Evolutionary conservation across 1,284 basidiomycete species (phyloP), one percentile per base, ranked within the genome.

Genomic region (Xerocomus minutiporus): DNA sequence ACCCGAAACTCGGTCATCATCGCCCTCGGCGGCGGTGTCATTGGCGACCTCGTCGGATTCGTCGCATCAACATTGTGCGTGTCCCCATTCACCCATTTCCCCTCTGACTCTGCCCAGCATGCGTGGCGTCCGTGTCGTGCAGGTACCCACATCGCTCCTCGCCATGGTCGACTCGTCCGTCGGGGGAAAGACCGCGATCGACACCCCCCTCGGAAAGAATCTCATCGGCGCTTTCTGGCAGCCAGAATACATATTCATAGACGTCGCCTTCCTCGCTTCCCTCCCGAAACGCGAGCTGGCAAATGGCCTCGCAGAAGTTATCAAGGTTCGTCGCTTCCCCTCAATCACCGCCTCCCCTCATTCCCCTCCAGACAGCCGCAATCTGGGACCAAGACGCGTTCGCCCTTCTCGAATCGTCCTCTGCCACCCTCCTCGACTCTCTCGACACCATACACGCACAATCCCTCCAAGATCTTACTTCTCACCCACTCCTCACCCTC

Each of bases 131-230:
- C 89, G 89, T 57, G 92, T 97, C 71, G 88, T 93, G 28, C 97
- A 99, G 74, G 92, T 99, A 54, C 96, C 97, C 0, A 98, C 97
- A 0, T 97, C 94, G 0, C 78, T 99, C 3, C 80, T 99, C 45
- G 94, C 95, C 15, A 99, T 99, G 97, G 97, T 99, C 40, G 96
- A 99, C 73, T 97, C 93, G 1, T 88, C 92, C 54, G 90, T 99
- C 45, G 96, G 97, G 15, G 97, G 96, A 45, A 99, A 99, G 79
- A 99, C 97, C 1, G 97, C 96, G 31, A 96, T 99, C 60, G 97
- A 99, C 70, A 97, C 95, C 0, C 93, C 88, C 4, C 86, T 88
- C 59, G 97, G 96, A 56, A 99, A 99, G 77, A 99, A 99, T 72
- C 81, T 99, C 60, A 92, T 99, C 61, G 97, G 96, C 57, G 90